Percentiles rank a stretch among this genome's conserved stretches.
Evolutionary conservation across 2,329 filamentous ascomycete species (phyloP).

Genomic region (Trichoderma aggressivum): DNA sequence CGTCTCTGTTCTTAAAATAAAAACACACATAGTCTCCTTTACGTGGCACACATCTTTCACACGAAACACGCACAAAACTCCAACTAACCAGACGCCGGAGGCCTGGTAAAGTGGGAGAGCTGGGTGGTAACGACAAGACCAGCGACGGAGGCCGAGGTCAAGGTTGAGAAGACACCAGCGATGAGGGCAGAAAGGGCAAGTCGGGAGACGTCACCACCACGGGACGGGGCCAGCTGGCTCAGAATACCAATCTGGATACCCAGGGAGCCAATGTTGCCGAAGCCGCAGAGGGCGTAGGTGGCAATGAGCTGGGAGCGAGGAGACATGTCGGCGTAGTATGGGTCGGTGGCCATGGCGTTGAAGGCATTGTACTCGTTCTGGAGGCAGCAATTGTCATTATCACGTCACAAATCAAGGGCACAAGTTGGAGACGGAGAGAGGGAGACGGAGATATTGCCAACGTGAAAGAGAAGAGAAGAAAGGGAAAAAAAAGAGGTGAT

Average conservation of each 20-base stretch:
- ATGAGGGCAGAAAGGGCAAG: conserved; percentile 75
- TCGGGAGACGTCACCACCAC: conserved; percentile 70
- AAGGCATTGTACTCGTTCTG: conserved; percentile 79
- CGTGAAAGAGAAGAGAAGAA: not conserved
- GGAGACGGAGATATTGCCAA: not conserved
- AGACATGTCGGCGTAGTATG: conserved; percentile 56
- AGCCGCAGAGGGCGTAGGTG: conserved; percentile 79
- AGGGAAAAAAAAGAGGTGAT: not conserved
- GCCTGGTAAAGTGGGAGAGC: conserved; percentile 21
- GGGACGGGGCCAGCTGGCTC: conserved; percentile 71
- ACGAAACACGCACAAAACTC: not conserved
- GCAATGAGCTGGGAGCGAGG: conserved; percentile 75
- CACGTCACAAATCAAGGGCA: conserved; percentile 1
- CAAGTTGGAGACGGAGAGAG: not conserved
- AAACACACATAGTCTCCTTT: not conserved
- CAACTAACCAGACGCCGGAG: not conserved
- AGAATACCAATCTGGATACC: conserved; percentile 89
- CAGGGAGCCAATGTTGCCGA: conserved; percentile 82
- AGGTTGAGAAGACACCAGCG: conserved; percentile 73
- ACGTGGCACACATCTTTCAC: not conserved
- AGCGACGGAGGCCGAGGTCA: conserved; percentile 75
- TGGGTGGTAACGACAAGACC: conserved; percentile 66
- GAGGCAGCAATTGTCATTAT: not conserved
- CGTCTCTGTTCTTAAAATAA: not conserved
- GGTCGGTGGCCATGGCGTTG: conserved; percentile 52